Conservation (phyloP, 129 eudicot genomes). For the Apium graveolens region DNA sequence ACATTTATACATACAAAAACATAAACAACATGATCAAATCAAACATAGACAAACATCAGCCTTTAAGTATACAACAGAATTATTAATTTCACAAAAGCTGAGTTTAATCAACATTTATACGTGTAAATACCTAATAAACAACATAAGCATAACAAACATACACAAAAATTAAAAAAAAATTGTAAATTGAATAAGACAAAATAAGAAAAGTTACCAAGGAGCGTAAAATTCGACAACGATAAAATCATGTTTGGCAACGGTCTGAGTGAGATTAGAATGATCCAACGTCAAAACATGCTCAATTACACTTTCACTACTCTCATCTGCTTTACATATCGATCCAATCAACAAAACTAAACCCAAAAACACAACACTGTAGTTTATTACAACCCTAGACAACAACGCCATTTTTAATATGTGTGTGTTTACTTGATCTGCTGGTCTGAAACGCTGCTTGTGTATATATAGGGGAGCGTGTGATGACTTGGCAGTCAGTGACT, state of each 20-base stretch:
- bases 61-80: too few relatives aligned
- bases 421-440: background rate
- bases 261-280: constrained; percentile 51
- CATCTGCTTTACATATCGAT: constrained; percentile 20
- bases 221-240: constrained; percentile 82
- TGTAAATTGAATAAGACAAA: background rate
- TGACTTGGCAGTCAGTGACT: constrained; percentile 2
- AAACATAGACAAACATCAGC: background rate
- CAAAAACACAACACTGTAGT: background rate
- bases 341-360: constrained; percentile 11
- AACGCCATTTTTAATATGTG: constrained; percentile 15
- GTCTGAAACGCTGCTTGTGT: background rate
- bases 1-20: background rate
- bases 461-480: background rate
- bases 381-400: constrained; percentile 17
- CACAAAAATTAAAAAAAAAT: background rate
- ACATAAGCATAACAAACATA: background rate
- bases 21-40: background rate
- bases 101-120: background rate
- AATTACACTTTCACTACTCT: background rate
- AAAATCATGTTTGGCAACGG: constrained; percentile 42
- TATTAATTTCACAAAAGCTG: background rate
- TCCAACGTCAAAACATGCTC: constrained; percentile 65
- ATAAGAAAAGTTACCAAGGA: constrained; percentile 40
- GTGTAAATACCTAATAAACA: background rate